phyloP scores from a whole-genome alignment of 257 asterid species.

The Penstemon eatonii region DNA sequence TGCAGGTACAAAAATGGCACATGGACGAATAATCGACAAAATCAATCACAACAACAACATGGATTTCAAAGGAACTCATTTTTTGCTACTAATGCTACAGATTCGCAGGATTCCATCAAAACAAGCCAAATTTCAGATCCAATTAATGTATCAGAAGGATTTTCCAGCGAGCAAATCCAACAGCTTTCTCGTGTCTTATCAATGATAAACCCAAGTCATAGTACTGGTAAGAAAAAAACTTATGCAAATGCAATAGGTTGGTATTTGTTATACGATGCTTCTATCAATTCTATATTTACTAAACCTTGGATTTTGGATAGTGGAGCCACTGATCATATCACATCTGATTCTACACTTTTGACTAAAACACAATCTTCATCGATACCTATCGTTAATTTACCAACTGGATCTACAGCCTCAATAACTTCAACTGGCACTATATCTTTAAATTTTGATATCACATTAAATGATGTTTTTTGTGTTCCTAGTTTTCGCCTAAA shows the following conservation, averaged over 20 bases:
- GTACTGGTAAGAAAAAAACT: background rate
- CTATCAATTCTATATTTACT: background rate
- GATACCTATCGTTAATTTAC: background rate
- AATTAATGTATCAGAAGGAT: background rate
- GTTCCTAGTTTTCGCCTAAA: background rate
- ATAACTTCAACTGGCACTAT: background rate
- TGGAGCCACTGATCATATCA: slow-evolving; percentile 12
- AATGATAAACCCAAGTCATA: background rate
- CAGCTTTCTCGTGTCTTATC: background rate
- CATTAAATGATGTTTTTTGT: background rate
- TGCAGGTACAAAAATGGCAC: slow-evolving; percentile 4
- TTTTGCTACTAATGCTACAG: background rate
- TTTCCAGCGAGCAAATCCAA: background rate
- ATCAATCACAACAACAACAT: slow-evolving; percentile 1
- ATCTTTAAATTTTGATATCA: background rate
- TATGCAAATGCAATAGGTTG: slow-evolving; percentile 15
- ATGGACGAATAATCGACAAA: background rate
- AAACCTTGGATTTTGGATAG: slow-evolving; percentile 21
- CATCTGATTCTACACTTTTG: background rate
- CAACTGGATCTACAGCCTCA: background rate
- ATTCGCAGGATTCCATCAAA: background rate
- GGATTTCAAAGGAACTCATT: background rate
- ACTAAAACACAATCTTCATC: no score
- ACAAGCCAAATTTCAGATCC: slow-evolving; percentile 3
- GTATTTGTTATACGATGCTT: background rate